Evolutionary conservation across 768 basidiomycete species (phyloP), one percentile per base, ranked within the genome.

Genomic region (Suillus cothurnatus): DNA sequence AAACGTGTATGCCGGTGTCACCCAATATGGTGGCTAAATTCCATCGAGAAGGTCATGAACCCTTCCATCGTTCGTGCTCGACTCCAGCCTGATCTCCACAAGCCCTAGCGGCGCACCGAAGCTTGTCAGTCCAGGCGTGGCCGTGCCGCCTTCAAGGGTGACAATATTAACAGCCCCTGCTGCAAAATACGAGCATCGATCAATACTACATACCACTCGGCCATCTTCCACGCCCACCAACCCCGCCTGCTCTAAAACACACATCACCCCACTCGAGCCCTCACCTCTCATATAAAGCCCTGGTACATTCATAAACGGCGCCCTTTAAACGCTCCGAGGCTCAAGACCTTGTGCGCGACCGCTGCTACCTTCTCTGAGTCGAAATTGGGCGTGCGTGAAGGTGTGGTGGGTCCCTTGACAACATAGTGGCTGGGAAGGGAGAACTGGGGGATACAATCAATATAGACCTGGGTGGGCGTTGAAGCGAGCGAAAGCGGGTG

Each of bases 371-470:
- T 86, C 69, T 94, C 93, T 56, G 83, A 79, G 70, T 89, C 86
- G 68, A 90, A 95, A 69, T 91, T 81, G 0, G 93, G 92, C 2
- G 88, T 86, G 49, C 75, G 78, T 0, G 92, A 91, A 7, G 74
- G 59, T 8, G 70, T 69, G 19, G 72, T 64, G 9, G 68, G 63
- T 2, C 84, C 83, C 67, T 79, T 74, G 4, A 72, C 73, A 1
- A 75, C 72, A 64, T 82, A 79, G 6, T 77, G 69, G 8, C 17
- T 3, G 21, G 82, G 82, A n/a, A 78, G 74, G 56, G 81, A 80
- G 60, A 91, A 81, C 70, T 96, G 94, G 4, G 86, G 73, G 64
- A 94, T 87, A 2, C 94, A 94, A 74, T 97, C 95, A 68, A 96
- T 92, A 82, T 89, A 96, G 32, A 92, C 87, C 64, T 88, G 87